A percentile compares a stretch with the other conserved stretches of the same genome.
These are phyloP conservation scores for Microbotryum saponariae DNA, from an alignment of 1,284 basidiomycete species.

Conservation along the genomic window DNA sequence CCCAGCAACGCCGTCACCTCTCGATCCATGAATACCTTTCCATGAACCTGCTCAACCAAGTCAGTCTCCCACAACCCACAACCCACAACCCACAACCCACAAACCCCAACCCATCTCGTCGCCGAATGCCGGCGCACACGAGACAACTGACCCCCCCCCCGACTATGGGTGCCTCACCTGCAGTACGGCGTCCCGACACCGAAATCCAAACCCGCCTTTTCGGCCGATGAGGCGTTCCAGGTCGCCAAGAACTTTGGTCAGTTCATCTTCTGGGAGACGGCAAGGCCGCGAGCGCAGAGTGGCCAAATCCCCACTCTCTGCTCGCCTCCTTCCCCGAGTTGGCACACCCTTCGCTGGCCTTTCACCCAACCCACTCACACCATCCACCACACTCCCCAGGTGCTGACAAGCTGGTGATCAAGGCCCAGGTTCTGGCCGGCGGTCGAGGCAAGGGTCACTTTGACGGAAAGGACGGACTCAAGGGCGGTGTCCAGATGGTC, in stretches of 20 bases:
- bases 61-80: slow-evolving; percentile 42
- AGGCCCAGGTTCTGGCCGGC: slow-evolving; percentile 97
- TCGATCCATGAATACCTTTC: slow-evolving; percentile 99
- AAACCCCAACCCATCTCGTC: too few relatives aligned
- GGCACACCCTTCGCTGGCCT: not conserved
- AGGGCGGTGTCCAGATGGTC: slow-evolving; percentile 95
- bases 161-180: not conserved
- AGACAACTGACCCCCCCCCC: not conserved
- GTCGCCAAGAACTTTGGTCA: slow-evolving; percentile 80
- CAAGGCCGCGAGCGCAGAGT: not conserved
- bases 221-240: slow-evolving; percentile 79
- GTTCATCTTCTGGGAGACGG: not conserved
- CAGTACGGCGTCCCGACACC: slow-evolving; percentile 97
- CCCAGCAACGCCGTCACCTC: slow-evolving; percentile 73
- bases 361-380: too few relatives aligned
- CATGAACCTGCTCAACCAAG: slow-evolving; percentile 86
- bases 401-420: slow-evolving; percentile 73
- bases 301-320: not conserved
- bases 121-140: not conserved
- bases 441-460: slow-evolving; percentile 98
- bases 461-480: slow-evolving; percentile 69
- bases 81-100: not conserved
- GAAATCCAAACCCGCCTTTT: slow-evolving; percentile 77
- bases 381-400: slow-evolving; percentile 41
- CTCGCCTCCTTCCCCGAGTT: not conserved